Evolutionary conservation across 768 basidiomycete species (phyloP).

Genomic region (Rhodotorula paludigena): DNA sequence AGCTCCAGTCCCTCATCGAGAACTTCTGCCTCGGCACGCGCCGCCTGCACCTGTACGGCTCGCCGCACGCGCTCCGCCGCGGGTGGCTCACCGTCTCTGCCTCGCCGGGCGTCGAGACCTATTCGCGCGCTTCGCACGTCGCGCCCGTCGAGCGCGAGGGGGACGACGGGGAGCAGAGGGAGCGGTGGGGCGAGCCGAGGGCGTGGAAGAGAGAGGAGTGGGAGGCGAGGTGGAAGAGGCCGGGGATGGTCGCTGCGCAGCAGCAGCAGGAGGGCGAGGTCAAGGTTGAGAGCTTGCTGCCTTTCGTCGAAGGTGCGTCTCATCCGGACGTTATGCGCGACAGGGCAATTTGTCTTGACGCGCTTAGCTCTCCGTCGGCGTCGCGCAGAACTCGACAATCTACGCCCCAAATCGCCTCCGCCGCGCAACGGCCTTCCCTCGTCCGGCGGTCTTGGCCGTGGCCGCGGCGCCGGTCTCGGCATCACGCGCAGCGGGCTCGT

Average conservation of each 20-base stretch:
- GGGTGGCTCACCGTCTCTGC: slow-evolving; percentile 80
- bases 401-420: slow-evolving; percentile 76
- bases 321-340: too few relatives aligned
- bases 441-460: slow-evolving; percentile 30
- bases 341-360: too few relatives aligned
- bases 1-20: slow-evolving; percentile 92
- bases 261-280: background rate
- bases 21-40: slow-evolving; percentile 94
- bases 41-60: slow-evolving; percentile 83
- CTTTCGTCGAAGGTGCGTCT: slow-evolving; percentile 32
- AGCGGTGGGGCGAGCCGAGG: slow-evolving; percentile 1
- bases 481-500: slow-evolving; percentile 31
- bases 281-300: slow-evolving; percentile 16
- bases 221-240: slow-evolving; percentile 4
- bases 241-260: background rate
- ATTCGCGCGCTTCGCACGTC: slow-evolving; percentile 14
- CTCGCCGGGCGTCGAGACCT: slow-evolving; percentile 44
- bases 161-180: slow-evolving; percentile 26
- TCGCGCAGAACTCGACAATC: slow-evolving; percentile 69
- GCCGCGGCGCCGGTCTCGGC: slow-evolving; percentile 36
- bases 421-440: slow-evolving; percentile 34
- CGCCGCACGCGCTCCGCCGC: slow-evolving; percentile 60
- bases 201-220: slow-evolving; percentile 2
- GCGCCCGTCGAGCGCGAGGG: slow-evolving; percentile 46
- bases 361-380: too few relatives aligned